Conservation (phyloP, 2,329 filamentous ascomycete species). For the Neobulgaria alba region DNA sequence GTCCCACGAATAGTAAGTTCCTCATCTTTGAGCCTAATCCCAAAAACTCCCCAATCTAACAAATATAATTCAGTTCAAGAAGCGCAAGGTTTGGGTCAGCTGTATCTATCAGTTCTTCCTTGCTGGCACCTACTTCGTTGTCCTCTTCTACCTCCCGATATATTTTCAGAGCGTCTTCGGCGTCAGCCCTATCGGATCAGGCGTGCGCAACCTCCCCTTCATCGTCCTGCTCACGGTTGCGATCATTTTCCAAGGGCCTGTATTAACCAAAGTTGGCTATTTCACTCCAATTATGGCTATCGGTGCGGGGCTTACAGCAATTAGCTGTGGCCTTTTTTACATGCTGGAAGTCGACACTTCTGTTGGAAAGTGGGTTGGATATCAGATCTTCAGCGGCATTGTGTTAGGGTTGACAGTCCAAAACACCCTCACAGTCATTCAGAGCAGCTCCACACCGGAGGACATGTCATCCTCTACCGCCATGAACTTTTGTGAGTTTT, state of each 20-base stretch:
- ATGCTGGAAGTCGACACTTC: constrained; percentile 18
- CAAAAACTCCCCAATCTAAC: neutral
- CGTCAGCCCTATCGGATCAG: constrained; percentile 35
- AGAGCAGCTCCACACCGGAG: constrained; percentile 17
- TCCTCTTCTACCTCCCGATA: constrained; percentile 26
- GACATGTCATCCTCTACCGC: constrained; percentile 7
- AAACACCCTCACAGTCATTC: constrained; percentile 37
- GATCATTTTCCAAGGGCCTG: neutral
- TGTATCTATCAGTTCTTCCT: neutral
- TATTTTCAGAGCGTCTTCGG: constrained; percentile 20
- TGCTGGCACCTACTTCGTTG: neutral
- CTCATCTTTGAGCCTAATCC: neutral
- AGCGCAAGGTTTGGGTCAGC: neutral
- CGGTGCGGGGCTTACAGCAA: constrained; percentile 21
- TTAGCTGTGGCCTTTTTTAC: constrained; percentile 29
- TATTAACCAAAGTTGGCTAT: constrained; percentile 24
- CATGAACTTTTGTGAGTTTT: constrained; percentile 5
- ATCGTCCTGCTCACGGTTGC: neutral
- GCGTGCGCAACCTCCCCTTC: constrained; percentile 28
- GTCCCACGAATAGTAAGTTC: constrained; percentile 9
- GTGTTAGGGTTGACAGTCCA: constrained; percentile 9
- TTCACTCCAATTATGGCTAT: constrained; percentile 15
- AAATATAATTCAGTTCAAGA: neutral
- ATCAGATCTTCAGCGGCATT: constrained; percentile 14
- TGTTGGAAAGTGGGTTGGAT: constrained; percentile 14